Evolutionary conservation across 768 basidiomycete genomes (phyloP).

Genomic region (Ramaria rubella): DNA sequence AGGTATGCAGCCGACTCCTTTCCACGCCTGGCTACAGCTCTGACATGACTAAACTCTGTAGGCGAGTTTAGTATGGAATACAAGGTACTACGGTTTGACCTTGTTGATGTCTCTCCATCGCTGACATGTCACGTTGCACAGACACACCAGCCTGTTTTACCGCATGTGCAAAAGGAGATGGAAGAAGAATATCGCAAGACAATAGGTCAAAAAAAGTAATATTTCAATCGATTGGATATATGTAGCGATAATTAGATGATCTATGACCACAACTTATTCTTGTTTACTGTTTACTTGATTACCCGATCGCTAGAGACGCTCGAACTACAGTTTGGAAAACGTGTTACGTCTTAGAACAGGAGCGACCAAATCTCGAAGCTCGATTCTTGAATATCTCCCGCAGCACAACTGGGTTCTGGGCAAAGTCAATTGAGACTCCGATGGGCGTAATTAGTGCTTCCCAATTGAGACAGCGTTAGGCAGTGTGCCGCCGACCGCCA

Average conservation of each 20-base stretch:
- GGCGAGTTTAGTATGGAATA: conserved; percentile 45
- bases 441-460: conserved; percentile 9
- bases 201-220: conserved; percentile 64
- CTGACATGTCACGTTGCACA: conserved; percentile 22
- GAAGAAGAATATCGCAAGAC: conserved; percentile 83
- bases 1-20: conserved; percentile 73
- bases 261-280: no score
- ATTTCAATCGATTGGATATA: neutral
- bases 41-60: conserved; percentile 10
- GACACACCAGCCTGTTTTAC: conserved; percentile 78
- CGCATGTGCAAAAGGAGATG: conserved; percentile 82
- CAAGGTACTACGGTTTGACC: conserved; percentile 49
- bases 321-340: no score
- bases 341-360: no score
- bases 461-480: neutral
- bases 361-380: no score
- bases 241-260: neutral
- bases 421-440: neutral
- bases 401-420: no score
- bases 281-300: no score
- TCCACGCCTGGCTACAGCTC: conserved; percentile 30
- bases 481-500: neutral
- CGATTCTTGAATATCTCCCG: no score
- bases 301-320: no score
- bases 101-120: neutral